These are phyloP conservation scores for Verticillium klebahnii DNA, from an alignment of 2,329 filamentous ascomycete genomes.

Conservation along the genomic window DNA sequence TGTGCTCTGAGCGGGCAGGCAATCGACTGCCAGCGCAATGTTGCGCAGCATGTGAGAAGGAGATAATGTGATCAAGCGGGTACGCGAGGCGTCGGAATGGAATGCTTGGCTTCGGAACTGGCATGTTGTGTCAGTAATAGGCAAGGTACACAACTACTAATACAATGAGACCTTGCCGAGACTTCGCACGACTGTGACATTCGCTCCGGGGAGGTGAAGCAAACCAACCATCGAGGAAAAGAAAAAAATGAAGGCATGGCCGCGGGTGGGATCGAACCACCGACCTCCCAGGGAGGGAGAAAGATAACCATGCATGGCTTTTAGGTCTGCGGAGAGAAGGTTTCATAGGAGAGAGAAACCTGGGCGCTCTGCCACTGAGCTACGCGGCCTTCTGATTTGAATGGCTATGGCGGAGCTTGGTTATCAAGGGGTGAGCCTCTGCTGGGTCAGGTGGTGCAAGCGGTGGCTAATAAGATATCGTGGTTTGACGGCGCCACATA, in stretches of 20 bases:
- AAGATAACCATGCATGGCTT: background rate
- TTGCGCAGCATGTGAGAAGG: background rate
- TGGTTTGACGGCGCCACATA: too few relatives aligned
- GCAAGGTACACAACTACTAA: background rate
- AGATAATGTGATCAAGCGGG: background rate
- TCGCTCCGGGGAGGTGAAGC: background rate
- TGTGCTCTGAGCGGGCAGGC: slow-evolving; percentile 19
- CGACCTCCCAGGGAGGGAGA: background rate
- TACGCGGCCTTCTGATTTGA: background rate
- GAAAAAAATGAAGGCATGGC: background rate
- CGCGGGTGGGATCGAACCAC: background rate
- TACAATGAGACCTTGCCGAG: background rate
- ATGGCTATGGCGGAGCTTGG: background rate
- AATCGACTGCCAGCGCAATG: background rate
- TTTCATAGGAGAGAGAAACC: background rate
- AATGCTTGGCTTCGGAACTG: background rate
- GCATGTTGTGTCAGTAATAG: background rate
- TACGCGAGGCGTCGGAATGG: background rate
- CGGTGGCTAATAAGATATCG: background rate
- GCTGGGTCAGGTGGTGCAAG: background rate
- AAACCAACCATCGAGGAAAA: background rate
- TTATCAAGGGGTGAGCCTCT: background rate
- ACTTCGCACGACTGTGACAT: background rate
- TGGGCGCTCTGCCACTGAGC: background rate
- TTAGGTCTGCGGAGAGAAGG: background rate